These are phyloP conservation scores for Plantago coronopus DNA, from an alignment of 305 asterid species.

Conservation along the genomic window DNA sequence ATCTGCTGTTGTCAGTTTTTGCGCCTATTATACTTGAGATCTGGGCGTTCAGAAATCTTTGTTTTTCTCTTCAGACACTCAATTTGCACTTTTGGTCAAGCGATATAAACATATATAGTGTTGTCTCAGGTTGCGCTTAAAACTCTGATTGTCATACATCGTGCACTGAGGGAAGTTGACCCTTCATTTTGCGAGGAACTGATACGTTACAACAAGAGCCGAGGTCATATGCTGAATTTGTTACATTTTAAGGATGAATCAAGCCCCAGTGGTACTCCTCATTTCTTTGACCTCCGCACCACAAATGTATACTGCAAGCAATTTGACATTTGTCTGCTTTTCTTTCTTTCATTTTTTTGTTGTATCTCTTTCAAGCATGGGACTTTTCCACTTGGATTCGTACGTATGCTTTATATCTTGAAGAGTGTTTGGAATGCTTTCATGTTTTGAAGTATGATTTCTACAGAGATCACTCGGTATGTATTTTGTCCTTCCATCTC, in stretches of 20 bases:
- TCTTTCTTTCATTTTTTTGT: constrained; percentile 19
- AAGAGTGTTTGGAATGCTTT: constrained; percentile 79
- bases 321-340: constrained; percentile 24
- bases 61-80: too few relatives aligned
- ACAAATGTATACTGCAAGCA: constrained; percentile 11
- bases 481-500: constrained; percentile 19
- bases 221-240: constrained; percentile 52
- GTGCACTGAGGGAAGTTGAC: constrained; percentile 82
- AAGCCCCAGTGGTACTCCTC: constrained; percentile 49
- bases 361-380: constrained; percentile 46
- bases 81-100: background rate
- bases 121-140: constrained; percentile 69
- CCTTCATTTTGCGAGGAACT: constrained; percentile 68
- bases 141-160: constrained; percentile 75
- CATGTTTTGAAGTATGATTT: constrained; percentile 59
- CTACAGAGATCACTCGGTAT: constrained; percentile 60
- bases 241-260: constrained; percentile 79
- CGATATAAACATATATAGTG: background rate
- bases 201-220: constrained; percentile 39
- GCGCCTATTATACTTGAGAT: background rate
- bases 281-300: constrained; percentile 21
- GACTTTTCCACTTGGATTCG: constrained; percentile 78
- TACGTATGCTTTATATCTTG: constrained; percentile 58
- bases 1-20: too few relatives aligned
- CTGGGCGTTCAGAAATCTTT: background rate